phyloP scores from a whole-genome alignment of 768 basidiomycete species.

The Dictyophora rubrovolvata region DNA sequence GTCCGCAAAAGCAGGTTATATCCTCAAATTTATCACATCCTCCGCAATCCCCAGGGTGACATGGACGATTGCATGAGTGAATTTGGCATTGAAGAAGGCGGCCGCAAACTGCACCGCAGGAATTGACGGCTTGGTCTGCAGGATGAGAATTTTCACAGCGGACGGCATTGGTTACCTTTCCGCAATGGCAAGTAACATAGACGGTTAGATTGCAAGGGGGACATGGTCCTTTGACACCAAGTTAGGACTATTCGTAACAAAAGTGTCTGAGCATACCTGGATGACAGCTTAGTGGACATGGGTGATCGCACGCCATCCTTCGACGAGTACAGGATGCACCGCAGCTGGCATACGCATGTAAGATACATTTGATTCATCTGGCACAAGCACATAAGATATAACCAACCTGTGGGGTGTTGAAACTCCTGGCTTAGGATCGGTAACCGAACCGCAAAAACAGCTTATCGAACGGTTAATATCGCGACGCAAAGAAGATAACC shows the following conservation, averaged over 20 bases:
- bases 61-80: conserved; percentile 57
- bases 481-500: background rate
- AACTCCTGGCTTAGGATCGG: conserved; percentile 64
- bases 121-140: conserved; percentile 14
- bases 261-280: conserved; percentile 38
- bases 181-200: conserved; percentile 70
- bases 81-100: conserved; percentile 54
- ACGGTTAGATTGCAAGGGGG: conserved; percentile 84
- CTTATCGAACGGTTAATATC: conserved; percentile 25
- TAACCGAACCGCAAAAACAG: conserved; percentile 75
- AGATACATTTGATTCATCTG: conserved; percentile 22
- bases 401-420: conserved; percentile 48
- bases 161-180: conserved; percentile 45
- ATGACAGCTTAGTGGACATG: conserved; percentile 80
- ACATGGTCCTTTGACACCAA: conserved; percentile 51
- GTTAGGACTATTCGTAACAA: background rate
- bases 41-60: conserved; percentile 70
- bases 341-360: conserved; percentile 16
- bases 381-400: conserved; percentile 67
- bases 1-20: conserved; percentile 75
- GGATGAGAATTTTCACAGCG: conserved; percentile 39
- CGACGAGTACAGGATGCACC: conserved; percentile 23
- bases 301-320: conserved; percentile 51
- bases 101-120: conserved; percentile 30
- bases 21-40: conserved; percentile 47